Percentiles rank a stretch among this genome's conserved stretches.
Conservation (phyloP, 768 basidiomycete genomes). For the Pleurotus tuoliensis region DNA sequence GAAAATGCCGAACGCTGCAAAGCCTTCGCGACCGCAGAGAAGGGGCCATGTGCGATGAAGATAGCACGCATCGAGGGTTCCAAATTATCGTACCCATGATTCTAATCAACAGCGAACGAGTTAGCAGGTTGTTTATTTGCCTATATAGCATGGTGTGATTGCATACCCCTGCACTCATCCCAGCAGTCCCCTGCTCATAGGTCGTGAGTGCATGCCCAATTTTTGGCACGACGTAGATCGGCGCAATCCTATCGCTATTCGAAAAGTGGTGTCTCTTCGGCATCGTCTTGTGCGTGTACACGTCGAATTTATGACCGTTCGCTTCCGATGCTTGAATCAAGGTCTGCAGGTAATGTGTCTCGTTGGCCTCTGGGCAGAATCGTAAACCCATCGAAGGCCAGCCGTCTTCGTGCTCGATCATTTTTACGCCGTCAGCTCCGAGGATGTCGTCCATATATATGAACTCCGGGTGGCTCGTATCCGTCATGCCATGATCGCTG, state of each 20-base stretch:
- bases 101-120: conserved; percentile 35
- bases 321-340: conserved; percentile 49
- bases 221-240: conserved; percentile 79
- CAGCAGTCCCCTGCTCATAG: conserved; percentile 50
- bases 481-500: conserved; percentile 89
- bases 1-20: conserved; percentile 33
- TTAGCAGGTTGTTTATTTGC: background rate
- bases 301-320: conserved; percentile 67
- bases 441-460: conserved; percentile 82
- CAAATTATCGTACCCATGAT: conserved; percentile 87
- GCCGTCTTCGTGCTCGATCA: conserved; percentile 75
- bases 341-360: conserved; percentile 47
- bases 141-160: background rate
- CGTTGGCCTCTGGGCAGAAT: conserved; percentile 58
- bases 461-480: conserved; percentile 71
- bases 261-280: conserved; percentile 77
- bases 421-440: conserved; percentile 54
- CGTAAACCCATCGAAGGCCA: conserved; percentile 90
- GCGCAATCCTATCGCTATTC: conserved; percentile 74
- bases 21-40: conserved; percentile 64
- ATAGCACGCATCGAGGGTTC: conserved; percentile 80
- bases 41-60: conserved; percentile 91
- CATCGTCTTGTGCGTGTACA: conserved; percentile 80
- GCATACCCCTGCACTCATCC: conserved; percentile 75
- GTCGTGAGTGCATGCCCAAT: conserved; percentile 80